These are phyloP conservation scores for Nepenthes mirabilis DNA, from an alignment of 148 eudicot species.

Conservation along the genomic window DNA sequence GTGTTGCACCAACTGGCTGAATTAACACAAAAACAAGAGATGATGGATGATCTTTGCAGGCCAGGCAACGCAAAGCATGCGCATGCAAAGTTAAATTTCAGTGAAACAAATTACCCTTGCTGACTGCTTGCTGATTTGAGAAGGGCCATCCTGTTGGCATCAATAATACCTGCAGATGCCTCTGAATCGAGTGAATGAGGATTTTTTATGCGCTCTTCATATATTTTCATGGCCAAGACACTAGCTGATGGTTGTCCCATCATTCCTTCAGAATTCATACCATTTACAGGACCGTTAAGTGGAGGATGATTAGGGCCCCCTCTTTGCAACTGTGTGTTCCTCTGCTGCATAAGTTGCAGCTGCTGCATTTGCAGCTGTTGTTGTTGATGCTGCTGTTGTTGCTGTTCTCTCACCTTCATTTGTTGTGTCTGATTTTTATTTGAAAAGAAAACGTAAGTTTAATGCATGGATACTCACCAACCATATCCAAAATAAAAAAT, in stretches of 20 bases:
- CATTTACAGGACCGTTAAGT: conserved; percentile 59
- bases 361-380: conserved; percentile 60
- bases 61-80: background rate
- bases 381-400: conserved; percentile 81
- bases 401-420: conserved; percentile 88
- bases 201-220: conserved; percentile 43
- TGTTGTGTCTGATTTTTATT: conserved; percentile 62
- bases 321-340: conserved; percentile 84
- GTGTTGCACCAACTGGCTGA: conserved; percentile 86
- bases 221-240: conserved; percentile 34
- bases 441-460: conserved; percentile 1
- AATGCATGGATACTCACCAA: background rate
- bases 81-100: background rate
- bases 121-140: conserved; percentile 69
- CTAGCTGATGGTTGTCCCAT: conserved; percentile 45
- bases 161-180: conserved; percentile 58
- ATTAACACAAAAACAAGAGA: conserved; percentile 27
- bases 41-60: conserved; percentile 5
- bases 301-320: conserved; percentile 87
- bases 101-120: conserved; percentile 47
- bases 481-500: too few species aligned
- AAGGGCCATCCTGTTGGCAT: conserved; percentile 84
- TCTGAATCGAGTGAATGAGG: conserved; percentile 49
- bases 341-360: conserved; percentile 89
- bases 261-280: conserved; percentile 45